These are phyloP conservation scores for Maudiozyma serrabonitensis DNA, from an alignment of 805 yeast genomes.

Conservation along the genomic window DNA sequence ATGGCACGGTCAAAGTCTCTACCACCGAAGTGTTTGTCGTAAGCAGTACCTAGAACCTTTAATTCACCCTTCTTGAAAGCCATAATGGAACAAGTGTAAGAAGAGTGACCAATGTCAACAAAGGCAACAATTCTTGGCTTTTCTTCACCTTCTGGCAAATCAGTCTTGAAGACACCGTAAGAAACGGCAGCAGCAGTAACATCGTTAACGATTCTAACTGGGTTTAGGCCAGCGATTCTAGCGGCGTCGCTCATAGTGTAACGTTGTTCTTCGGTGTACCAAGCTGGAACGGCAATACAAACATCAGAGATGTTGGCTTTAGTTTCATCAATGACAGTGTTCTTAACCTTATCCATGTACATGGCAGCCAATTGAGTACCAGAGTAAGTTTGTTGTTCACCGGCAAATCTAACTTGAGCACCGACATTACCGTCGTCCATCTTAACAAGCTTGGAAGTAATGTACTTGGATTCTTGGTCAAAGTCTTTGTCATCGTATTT, in stretches of 20 bases:
- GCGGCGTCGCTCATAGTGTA: constrained; percentile 95
- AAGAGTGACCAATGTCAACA: constrained; percentile 94
- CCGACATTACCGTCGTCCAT: constrained; percentile 67
- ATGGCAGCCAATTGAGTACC: constrained; percentile 89
- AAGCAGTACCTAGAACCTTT: constrained; percentile 84
- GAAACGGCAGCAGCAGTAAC: constrained; percentile 98
- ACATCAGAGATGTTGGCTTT: constrained; percentile 72
- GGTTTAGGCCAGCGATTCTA: constrained; percentile 91
- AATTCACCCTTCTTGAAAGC: constrained; percentile 94
- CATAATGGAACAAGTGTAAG: constrained; percentile 82
- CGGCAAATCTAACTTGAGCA: constrained; percentile 76
- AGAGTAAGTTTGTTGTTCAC: constrained; percentile 68
- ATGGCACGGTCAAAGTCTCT: constrained; percentile 91
- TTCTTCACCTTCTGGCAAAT: constrained; percentile 75
- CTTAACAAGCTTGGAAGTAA: constrained; percentile 62
- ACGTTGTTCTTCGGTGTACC: constrained; percentile 96
- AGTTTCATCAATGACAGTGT: constrained; percentile 70
- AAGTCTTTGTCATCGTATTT: constrained; percentile 67
- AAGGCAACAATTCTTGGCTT: constrained; percentile 84
- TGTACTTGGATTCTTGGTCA: constrained; percentile 60
- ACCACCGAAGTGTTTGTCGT: constrained; percentile 96
- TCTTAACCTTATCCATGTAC: constrained; percentile 87
- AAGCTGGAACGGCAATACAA: constrained; percentile 88
- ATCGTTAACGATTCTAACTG: constrained; percentile 95
- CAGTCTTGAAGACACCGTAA: constrained; percentile 97